phyloP scores from a whole-genome alignment of 1,139 yeast species.

The Candida sp. region DNA sequence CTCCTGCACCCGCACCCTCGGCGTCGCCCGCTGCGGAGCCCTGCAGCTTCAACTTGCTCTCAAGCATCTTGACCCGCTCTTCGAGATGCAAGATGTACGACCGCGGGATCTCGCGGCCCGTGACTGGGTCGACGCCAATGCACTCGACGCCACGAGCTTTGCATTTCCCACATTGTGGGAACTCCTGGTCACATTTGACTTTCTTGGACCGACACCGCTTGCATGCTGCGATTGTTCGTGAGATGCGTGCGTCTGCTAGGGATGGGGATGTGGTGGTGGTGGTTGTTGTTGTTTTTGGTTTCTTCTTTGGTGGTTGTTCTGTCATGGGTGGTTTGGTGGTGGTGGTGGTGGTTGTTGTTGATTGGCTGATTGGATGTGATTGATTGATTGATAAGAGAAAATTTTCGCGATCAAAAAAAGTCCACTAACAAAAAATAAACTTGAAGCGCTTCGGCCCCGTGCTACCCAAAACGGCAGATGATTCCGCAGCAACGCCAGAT shows the following conservation, averaged over 20 bases:
- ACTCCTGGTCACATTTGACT: conserved; percentile 81
- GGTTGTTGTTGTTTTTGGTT: conserved; percentile 2
- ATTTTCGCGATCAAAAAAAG: not conserved
- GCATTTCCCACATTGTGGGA: conserved; percentile 81
- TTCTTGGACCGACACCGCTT: conserved; percentile 81
- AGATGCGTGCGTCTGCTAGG: conserved; percentile 25
- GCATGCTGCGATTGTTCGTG: conserved; percentile 78
- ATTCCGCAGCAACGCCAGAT: too few species aligned
- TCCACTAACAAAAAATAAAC: too few species aligned
- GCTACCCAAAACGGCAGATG: too few species aligned
- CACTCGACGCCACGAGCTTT: conserved; percentile 72
- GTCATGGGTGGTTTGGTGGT: not conserved
- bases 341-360: not conserved
- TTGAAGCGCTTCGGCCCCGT: too few species aligned
- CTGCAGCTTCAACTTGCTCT: conserved; percentile 45
- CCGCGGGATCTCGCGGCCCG: conserved; percentile 86
- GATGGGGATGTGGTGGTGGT: not conserved
- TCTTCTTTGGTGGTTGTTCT: conserved; percentile 7
- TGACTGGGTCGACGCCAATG: conserved; percentile 84
- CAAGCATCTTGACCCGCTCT: conserved; percentile 60
- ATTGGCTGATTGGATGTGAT: not conserved
- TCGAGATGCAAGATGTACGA: conserved; percentile 80
- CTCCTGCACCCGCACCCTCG: conserved; percentile 19
- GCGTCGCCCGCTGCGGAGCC: conserved; percentile 24
- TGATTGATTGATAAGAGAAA: not conserved